Conservation (phyloP, 805 yeast species). For the Nakazawaea anatomiae region DNA sequence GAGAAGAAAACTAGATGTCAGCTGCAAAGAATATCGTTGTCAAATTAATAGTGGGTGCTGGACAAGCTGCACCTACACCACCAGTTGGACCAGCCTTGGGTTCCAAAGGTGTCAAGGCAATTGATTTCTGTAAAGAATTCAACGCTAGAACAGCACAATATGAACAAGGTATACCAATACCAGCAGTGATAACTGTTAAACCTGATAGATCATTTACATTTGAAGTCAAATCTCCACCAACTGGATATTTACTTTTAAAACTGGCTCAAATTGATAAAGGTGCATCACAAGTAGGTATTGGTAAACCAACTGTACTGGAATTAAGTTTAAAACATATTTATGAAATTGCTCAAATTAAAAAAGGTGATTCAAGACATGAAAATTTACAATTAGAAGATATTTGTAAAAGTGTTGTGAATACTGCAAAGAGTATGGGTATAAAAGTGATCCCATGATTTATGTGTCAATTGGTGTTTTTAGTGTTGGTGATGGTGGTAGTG, state of each 20-base stretch:
- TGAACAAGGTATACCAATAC: slow-evolving; percentile 84
- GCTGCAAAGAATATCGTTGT: slow-evolving; percentile 57
- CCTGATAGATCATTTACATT: slow-evolving; percentile 92
- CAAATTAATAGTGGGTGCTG: slow-evolving; percentile 92
- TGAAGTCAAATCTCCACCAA: slow-evolving; percentile 86
- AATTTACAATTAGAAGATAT: slow-evolving; percentile 66
- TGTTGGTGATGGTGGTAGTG: too few species aligned
- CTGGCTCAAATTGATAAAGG: slow-evolving; percentile 84
- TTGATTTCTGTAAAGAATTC: slow-evolving; percentile 96
- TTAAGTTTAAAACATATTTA: slow-evolving; percentile 81
- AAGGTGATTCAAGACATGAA: slow-evolving; percentile 76
- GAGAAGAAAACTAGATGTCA: slow-evolving; percentile 17
- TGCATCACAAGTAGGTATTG: slow-evolving; percentile 64
- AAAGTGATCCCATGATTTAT: slow-evolving; percentile 58
- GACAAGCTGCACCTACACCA: slow-evolving; percentile 97
- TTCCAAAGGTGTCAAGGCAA: slow-evolving; percentile 97
- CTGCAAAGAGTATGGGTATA: slow-evolving; percentile 88
- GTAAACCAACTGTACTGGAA: slow-evolving; percentile 35
- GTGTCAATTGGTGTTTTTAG: too few species aligned
- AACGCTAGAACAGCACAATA: slow-evolving; percentile 92
- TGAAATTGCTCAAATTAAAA: slow-evolving; percentile 91
- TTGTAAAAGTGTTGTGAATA: slow-evolving; percentile 75
- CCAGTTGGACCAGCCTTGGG: slow-evolving; percentile 99
- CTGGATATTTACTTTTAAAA: slow-evolving; percentile 76
- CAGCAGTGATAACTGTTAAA: slow-evolving; percentile 74